Base-by-base conservation (phyloP, 2,329 filamentous ascomycete species). In the Exophiala viscosa region DNA sequence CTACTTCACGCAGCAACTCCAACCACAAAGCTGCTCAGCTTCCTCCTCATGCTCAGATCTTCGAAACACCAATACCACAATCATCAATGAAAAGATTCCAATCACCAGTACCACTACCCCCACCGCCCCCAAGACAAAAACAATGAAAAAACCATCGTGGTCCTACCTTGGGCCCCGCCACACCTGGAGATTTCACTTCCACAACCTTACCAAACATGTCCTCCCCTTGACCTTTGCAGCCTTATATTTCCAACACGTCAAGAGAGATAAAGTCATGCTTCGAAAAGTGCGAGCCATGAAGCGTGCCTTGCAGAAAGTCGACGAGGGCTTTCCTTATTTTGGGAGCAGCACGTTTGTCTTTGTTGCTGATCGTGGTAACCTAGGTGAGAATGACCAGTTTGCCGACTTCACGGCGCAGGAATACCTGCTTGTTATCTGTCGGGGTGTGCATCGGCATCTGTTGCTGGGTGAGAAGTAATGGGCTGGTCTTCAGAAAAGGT, bases 271-370 rank as follows among this genome's bases (percentile, higher is more conserved):
- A 20, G 17, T 18, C 7, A 45, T 39, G 49, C 11, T 20, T 11
- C 17, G 31, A n/a, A 45, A 52, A 33, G 32, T 23, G 13, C 31
- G 14, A 10, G 17, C 5, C 2, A 7, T 46, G 28, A 34, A 17
- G 2, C 14, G n/a, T 42, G 49, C 32, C 11, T 32, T 52, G 17
- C 6, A 46, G 42, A 52, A 52, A 31, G 46, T 52, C 8, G 46
- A 52, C 31, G 6, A 7, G 3, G 17, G 38, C 4, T 52, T 52
- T 33, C 49, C 49, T 5, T 52, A 52, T 32, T 52, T 39, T 33
- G 33, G 32, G 7, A 31, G 20, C 17, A 32, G 35, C 11, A 52
- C 49, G 2, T 52, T 52, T 41, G 49, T 46, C 33, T 52, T 52
- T 33, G 49, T 31, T 7, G n/a, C 31, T 23, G 18, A 28, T 32